These are phyloP conservation scores for Casuarina equisetifolia DNA, from an alignment of 306 rosid species.

Conservation along the genomic window DNA sequence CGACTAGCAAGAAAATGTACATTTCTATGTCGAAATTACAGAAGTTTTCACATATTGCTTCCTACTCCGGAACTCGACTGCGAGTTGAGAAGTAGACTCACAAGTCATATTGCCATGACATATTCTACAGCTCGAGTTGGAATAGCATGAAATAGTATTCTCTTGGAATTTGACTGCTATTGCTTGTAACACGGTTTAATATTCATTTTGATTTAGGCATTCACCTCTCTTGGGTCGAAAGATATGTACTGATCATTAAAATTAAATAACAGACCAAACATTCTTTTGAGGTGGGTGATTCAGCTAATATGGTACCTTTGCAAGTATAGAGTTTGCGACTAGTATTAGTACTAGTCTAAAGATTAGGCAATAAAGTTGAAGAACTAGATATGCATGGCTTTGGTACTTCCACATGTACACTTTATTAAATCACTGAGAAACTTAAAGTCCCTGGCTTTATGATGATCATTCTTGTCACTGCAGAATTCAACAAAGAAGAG, in stretches of 20 bases:
- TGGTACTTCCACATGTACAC: neutral
- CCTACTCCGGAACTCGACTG: neutral
- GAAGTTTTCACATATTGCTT: neutral
- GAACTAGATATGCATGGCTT: conserved; percentile 7
- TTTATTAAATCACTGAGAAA: no score
- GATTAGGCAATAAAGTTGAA: neutral
- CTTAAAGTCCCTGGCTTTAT: neutral
- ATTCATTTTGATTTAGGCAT: neutral
- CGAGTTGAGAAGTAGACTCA: neutral
- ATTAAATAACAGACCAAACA: neutral
- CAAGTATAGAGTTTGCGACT: neutral
- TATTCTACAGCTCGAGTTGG: neutral
- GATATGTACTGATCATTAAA: no score
- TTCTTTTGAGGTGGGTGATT: neutral
- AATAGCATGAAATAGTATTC: neutral
- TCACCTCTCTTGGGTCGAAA: no score
- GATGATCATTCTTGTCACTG: conserved; percentile 3
- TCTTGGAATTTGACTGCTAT: neutral
- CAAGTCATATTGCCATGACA: neutral
- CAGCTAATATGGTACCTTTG: neutral
- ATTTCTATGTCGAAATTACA: neutral
- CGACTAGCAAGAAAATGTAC: no score
- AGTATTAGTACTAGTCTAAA: neutral
- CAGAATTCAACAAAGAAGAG: conserved; percentile 56
- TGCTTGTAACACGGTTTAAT: neutral